Evolutionary conservation across 73 alveolate species (phyloP).

Genomic region (Uronychia binucleata): DNA sequence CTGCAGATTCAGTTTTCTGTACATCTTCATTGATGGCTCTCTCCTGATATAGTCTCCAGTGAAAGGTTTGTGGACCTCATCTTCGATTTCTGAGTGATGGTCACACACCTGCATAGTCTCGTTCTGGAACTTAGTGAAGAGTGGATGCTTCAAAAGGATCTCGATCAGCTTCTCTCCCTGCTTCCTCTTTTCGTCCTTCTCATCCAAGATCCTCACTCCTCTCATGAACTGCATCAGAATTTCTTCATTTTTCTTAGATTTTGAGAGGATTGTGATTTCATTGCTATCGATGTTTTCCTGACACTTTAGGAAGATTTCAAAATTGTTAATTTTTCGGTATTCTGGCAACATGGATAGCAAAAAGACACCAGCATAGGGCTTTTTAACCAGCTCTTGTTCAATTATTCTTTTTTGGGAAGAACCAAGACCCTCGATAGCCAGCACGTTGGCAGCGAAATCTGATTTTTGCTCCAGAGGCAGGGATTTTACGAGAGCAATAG

Average conservation of each 20-base stretch:
- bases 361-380: not conserved
- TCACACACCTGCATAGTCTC: not conserved
- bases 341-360: not conserved
- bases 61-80: not conserved
- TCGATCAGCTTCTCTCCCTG: not conserved
- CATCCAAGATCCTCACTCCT: not conserved
- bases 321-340: not conserved
- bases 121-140: not conserved
- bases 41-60: not conserved
- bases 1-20: not conserved
- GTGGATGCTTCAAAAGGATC: not conserved
- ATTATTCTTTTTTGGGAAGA: not conserved
- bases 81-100: not conserved
- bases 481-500: not conserved
- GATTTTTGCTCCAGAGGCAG: not conserved
- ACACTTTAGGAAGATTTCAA: not conserved
- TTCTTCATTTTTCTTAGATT: not conserved
- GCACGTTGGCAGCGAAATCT: not conserved
- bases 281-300: not conserved
- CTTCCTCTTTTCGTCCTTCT: not conserved
- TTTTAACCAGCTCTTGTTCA: not conserved
- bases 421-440: not conserved
- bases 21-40: not conserved
- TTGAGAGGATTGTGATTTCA: not conserved
- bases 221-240: not conserved